Evolutionary conservation across 768 basidiomycete species (phyloP), one percentile per base, ranked within the genome.

Genomic region (Stropharia rugosoannulata): DNA sequence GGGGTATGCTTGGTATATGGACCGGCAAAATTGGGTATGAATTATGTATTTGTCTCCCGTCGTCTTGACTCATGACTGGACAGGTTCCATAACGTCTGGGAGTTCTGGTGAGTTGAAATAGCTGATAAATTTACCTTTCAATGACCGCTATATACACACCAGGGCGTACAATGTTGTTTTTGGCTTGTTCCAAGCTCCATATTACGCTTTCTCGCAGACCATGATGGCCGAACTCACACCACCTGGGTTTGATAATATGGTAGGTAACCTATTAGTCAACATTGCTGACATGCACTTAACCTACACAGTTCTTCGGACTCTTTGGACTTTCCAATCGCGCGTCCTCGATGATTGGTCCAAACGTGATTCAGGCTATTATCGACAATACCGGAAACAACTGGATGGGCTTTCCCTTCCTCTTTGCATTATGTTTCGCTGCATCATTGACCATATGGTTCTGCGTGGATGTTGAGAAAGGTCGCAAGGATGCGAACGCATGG

Each of bases 141-240:
- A 7, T 42, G 11, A 43, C 36, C 25, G 56, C 12, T n/a, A 27
- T 27, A 16, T 56, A 40, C 42, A 1, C 38, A 39, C 19, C 57
- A 88, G 87, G 86, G 84, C 82, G 4, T 93, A 93, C 72, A 92
- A 91, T 56, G 75, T 90, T 47, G 70, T 92, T 2, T 90, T 87
- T 61, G 90, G 90, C 11, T 70, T 93, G 8, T 91, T 91, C 77
- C 88, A 93, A 73, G 88, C 88, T 1, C 92, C 92, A 0, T 95
- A 92, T 71, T 94, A 90, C 65, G 89, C 93, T 1, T 91, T 88
- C 66, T 84, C 90, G 3, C 86, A 90, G 66, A 91, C 89, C 0
- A 89, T 90, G 87, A 92, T 92, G 89, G 88, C 89, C 0, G 93
- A 95, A 68, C 80, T 95, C 10, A 85, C 88, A 5, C 92, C 92